phyloP scores from a whole-genome alignment of 2,329 filamentous ascomycete genomes.

The Fusarium sp. region DNA sequence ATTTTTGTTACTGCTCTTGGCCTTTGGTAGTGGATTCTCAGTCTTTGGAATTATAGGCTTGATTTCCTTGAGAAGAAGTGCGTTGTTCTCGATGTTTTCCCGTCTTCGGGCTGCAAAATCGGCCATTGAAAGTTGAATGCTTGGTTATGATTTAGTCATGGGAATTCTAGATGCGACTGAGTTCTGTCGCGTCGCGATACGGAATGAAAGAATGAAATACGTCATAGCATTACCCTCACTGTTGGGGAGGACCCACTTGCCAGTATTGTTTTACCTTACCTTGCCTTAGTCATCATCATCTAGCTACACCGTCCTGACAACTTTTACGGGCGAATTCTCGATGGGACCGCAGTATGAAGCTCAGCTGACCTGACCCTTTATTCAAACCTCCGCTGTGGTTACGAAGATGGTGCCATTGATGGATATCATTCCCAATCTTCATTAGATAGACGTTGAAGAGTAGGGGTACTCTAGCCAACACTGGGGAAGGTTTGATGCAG shows the following conservation, averaged over 20 bases:
- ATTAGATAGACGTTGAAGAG: too few species aligned
- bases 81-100: slow-evolving; percentile 7
- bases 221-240: background rate
- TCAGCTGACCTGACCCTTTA: background rate
- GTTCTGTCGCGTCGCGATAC: background rate
- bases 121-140: background rate
- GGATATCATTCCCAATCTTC: too few species aligned
- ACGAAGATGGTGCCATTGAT: background rate
- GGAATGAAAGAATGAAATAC: background rate
- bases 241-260: background rate
- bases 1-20: background rate
- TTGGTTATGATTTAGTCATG: background rate
- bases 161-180: background rate
- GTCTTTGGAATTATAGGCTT: background rate
- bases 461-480: too few species aligned
- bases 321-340: background rate
- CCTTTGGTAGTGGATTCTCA: background rate
- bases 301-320: background rate
- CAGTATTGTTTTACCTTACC: background rate
- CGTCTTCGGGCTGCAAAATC: slow-evolving; percentile 4
- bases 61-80: slow-evolving; percentile 8
- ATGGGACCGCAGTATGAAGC: background rate
- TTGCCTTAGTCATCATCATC: background rate
- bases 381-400: background rate
- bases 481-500: background rate